A percentile compares a stretch with the other conserved stretches of the same genome.
Conservation (phyloP, 768 basidiomycete genomes). For the Lentinula guzmanii region DNA sequence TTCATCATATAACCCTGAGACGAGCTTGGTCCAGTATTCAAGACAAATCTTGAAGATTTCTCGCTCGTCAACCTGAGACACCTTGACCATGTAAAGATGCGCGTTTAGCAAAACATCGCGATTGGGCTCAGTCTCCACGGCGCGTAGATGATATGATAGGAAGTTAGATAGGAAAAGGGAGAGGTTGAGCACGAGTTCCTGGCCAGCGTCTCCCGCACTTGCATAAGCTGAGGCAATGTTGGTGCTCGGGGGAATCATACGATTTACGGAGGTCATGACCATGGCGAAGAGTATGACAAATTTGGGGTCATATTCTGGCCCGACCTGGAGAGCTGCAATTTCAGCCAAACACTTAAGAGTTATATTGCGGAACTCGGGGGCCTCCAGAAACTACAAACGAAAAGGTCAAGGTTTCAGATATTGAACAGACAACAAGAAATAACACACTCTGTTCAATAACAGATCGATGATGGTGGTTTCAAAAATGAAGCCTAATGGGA, state of each 20-base stretch:
- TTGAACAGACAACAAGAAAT: conserved; percentile 5
- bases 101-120: conserved; percentile 94
- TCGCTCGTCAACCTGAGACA: conserved; percentile 96
- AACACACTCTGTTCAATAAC: conserved; percentile 80
- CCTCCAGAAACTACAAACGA: conserved; percentile 79
- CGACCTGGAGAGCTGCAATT: conserved; percentile 91
- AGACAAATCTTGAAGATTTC: conserved; percentile 99
- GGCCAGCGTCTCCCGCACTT: conserved; percentile 85
- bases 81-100: conserved; percentile 96
- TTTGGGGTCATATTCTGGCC: conserved; percentile 96
- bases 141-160: conserved; percentile 85
- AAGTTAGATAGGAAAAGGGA: conserved; percentile 98
- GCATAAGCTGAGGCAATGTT: conserved; percentile 92
- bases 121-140: conserved; percentile 88
- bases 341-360: conserved; percentile 96
- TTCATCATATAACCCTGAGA: conserved; percentile 95
- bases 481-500: conserved; percentile 97
- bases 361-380: conserved; percentile 94
- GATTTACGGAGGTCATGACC: conserved; percentile 96
- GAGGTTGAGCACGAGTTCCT: conserved; percentile 95
- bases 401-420: conserved; percentile 7
- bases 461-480: conserved; percentile 97
- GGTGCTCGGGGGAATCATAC: conserved; percentile 93
- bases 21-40: conserved; percentile 96
- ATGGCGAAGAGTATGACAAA: conserved; percentile 96